Evolutionary conservation across 345 rosid species (phyloP), one percentile per base, ranked within the genome.

Genomic region (Euphorbia pulcherrima): DNA sequence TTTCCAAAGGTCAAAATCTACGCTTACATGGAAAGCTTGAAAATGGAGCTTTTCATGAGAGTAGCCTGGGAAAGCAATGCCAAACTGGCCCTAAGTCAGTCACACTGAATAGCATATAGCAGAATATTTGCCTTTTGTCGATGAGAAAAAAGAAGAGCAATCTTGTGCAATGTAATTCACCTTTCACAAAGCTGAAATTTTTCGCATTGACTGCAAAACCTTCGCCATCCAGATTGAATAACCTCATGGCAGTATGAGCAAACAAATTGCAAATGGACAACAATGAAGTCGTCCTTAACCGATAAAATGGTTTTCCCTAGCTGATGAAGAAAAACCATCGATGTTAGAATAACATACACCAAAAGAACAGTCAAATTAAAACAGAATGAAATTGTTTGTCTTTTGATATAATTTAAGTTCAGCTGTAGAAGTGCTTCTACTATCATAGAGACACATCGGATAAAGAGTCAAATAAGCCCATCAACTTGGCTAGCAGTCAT

Each of bases 191-290:
- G 66, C 47, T 87, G 87, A 74, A 83, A 81, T 57, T 78, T 76
- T 73, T 87, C 83, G 78, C 97, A 87, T 46, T 71, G 81, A n/a
- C 40, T 24, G 69, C 92, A 91, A 68, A 56, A 53, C 96, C 96
- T 87, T 41, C 86, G 81, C 57, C 62, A 57, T 63, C 88, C 82
- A 13, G 81, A 76, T 64, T 86, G 51, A 75, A 91, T 84, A 10
- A 65, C 61, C 69, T 75, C 55, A 16, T 68, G 80, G 35, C 96
- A 87, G 21, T 70, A 72, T 26, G 76, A 58, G 82, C 95, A 91
- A 14, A 75, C 76, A 76, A 69, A 73, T 72, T 84, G 89, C 72
- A 88, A 55, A 16, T 84, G 86, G 26, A 79, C 87, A 29, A 87
- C 70, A 68, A 87, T 77, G 67, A 85, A 83, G 62, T 87, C 85